phyloP scores from a whole-genome alignment of 1,139 yeast genomes.

The Candida sanyaensis region DNA sequence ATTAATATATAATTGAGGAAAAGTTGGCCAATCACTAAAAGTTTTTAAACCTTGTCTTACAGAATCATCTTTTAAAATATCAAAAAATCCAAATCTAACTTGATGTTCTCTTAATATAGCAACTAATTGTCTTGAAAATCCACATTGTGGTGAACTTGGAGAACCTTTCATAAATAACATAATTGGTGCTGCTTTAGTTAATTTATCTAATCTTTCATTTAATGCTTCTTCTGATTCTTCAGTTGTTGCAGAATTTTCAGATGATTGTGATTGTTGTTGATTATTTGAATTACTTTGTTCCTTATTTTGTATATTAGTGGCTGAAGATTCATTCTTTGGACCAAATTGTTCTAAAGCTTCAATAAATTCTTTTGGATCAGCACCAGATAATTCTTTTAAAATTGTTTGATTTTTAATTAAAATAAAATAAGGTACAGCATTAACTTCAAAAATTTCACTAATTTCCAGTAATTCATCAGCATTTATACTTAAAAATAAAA shows the following conservation, averaged over 20 bases:
- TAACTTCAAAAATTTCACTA: slow-evolving; percentile 87
- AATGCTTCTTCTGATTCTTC: slow-evolving; percentile 84
- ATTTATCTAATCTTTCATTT: slow-evolving; percentile 72
- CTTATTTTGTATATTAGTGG: too few species aligned
- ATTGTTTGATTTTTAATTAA: slow-evolving; percentile 80
- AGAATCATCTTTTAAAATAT: slow-evolving; percentile 87
- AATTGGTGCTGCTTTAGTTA: slow-evolving; percentile 93
- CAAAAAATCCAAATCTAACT: slow-evolving; percentile 94
- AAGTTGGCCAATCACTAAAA: slow-evolving; percentile 97
- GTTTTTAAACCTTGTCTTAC: slow-evolving; percentile 91
- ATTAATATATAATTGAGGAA: slow-evolving; percentile 89
- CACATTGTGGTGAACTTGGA: slow-evolving; percentile 96
- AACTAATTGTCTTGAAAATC: slow-evolving; percentile 92
- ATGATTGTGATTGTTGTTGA: too few species aligned
- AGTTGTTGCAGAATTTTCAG: slow-evolving; percentile 19
- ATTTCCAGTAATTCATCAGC: slow-evolving; percentile 90
- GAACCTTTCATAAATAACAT: slow-evolving; percentile 99
- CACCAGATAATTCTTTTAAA: slow-evolving; percentile 87
- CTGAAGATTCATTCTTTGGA: too few species aligned
- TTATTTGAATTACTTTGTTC: too few species aligned
- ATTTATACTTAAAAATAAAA: slow-evolving; percentile 70
- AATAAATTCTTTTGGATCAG: slow-evolving; percentile 91
- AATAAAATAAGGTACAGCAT: slow-evolving; percentile 93
- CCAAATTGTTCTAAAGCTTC: slow-evolving; percentile 63
- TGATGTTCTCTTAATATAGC: slow-evolving; percentile 91